Conservation (phyloP, 1,139 yeast species). For the Diutina sp. region DNA sequence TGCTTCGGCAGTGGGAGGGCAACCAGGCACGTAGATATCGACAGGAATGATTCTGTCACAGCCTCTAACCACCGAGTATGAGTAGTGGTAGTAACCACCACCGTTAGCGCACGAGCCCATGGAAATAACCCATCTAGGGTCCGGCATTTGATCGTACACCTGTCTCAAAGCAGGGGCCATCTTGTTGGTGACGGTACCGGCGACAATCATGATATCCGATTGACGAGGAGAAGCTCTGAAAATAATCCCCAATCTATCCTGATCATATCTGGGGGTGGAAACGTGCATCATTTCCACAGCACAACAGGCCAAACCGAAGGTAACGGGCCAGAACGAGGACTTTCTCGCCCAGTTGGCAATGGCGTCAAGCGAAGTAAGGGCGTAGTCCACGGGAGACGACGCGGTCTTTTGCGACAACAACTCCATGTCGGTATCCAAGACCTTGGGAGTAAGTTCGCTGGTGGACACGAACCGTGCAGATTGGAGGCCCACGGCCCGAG, state of each 20-base stretch:
- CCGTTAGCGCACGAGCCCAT: conserved; percentile 96
- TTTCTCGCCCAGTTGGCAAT: conserved; percentile 90
- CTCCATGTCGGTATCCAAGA: conserved; percentile 31
- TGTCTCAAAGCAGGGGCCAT: conserved; percentile 93
- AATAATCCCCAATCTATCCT: conserved; percentile 85
- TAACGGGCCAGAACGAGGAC: conserved; percentile 89
- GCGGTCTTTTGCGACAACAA: conserved; percentile 34
- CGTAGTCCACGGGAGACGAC: conserved; percentile 56
- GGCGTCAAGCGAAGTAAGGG: conserved; percentile 72
- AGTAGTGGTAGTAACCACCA: conserved; percentile 87
- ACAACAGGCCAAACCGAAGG: conserved; percentile 86
- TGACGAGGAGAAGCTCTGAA: conserved; percentile 94
- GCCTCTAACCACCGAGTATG: conserved; percentile 82
- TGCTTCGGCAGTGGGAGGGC: conserved; percentile 89
- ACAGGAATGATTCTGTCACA: conserved; percentile 85
- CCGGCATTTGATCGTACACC: conserved; percentile 92
- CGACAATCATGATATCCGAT: conserved; percentile 87
- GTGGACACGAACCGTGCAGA: conserved; percentile 10
- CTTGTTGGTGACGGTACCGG: conserved; percentile 84
- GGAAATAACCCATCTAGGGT: conserved; percentile 81
- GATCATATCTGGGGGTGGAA: conserved; percentile 86
- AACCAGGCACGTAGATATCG: conserved; percentile 85
- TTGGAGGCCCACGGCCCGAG: conserved; percentile 12
- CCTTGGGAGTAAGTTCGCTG: conserved; percentile 32
- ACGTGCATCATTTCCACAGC: conserved; percentile 96